Base-by-base conservation (phyloP, 768 basidiomycete species). In the Tylopilus plumbeoviolaceoides region DNA sequence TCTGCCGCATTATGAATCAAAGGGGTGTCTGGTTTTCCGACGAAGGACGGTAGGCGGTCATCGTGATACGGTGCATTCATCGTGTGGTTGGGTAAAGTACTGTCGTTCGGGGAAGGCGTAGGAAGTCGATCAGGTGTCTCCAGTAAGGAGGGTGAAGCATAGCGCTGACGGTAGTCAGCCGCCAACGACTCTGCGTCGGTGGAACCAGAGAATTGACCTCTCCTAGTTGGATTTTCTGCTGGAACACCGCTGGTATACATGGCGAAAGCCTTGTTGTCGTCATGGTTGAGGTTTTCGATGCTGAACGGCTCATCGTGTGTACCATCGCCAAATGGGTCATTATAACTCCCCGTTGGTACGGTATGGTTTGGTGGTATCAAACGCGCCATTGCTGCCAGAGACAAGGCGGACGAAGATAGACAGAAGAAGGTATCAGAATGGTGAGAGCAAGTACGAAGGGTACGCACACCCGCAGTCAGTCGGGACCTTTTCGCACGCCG, bases 1-100 rank as follows among this genome's bases (percentile, higher is more conserved):
- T 67, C 73, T 36, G 75, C 71, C 23, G 76, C 75, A 56, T 78
- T 77, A 20, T 68, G 69, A 38, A 83, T 72, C n/a, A 86, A 69
- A 8, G 77, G 70, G 4, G 63, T 64, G 20, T 70, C 65, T 33
- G 53, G 25, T 38, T 65, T 59, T 44, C 47, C 70, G 25, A 57
- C 36, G 35, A 53, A 21, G 17, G 68, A 59, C 6, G 25, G 38
- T 44, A 55, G 43, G 25, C 48, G 65, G 2, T 70, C 58, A 20
- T 70, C 68, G 17, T 39, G 60, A 53, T 70, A 70, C 7, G 59
- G 52, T 9, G 33, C 25, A 36, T 51, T 47, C 50, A 43, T 53
- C 44, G 14, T 33, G 38, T 50, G 28, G 42, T 42, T 54, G n/a
- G 44, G 40, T 8, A 36, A 43, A 21, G 53, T 38, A 15, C 21